Base-by-base conservation (phyloP, 495 filamentous ascomycete species). In the Tuber calosporum region DNA sequence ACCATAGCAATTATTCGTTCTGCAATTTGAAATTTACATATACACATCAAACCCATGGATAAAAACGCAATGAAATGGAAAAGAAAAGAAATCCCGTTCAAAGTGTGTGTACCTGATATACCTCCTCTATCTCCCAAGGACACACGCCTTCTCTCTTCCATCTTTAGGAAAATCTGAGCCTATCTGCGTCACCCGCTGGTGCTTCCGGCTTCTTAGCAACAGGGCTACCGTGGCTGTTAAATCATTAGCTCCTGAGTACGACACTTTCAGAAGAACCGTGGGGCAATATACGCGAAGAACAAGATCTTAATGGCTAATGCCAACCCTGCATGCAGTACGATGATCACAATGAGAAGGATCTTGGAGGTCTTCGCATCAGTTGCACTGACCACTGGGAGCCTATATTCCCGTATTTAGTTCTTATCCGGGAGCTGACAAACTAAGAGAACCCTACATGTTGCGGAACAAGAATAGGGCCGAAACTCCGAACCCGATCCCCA, bases 221-320 rank as follows among this genome's bases (percentile, higher is more conserved):
- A 5, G 89, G 89, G 83, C 90, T 92, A 48, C 86, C 89, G 70
- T 91, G 88, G 22, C 76, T 78, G 26, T 62, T 30, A n/a, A 15
- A 73, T 58, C 42, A 0, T 30, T 69, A n/a, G n/a, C 15, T 19
- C 39, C 77, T 41, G 73, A 68, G 20, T 53, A 26, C 43, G 6
- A 8, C 6, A 70, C n/a, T 30, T 20, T 22, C 5, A 40, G 19
- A 8, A 45, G 26, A 34, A 15, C 1, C 4, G 62, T 58, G 38
- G 36, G 62, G 71, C 39, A 58, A 83, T 85, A 83, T 82, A 90
- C 83, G 94, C 94, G 84, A 99, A 99, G 87, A 98, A 98, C 20
- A 97, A 84, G 73, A 97, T 88, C 86, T 97, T 97, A 83, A 99
- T 98, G 5, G 94, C 90, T 80, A 98, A 86, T 9, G 94, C 89